Base-by-base conservation (phyloP, 768 basidiomycete genomes). In the Dentipellis fragilis region DNA sequence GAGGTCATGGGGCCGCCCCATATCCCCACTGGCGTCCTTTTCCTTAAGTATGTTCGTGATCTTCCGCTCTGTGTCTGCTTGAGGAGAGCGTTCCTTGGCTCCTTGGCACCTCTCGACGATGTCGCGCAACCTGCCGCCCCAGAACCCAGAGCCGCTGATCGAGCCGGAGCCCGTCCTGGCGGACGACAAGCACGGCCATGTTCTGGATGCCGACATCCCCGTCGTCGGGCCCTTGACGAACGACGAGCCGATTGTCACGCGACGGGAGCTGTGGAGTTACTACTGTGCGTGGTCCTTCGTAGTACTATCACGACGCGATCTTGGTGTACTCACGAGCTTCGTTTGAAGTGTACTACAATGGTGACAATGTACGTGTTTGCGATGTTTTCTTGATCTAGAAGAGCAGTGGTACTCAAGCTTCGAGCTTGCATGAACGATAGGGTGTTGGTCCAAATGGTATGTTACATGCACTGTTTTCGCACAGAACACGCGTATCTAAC, bases 221-320 rank as follows among this genome's bases (percentile, higher is more conserved):
- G 49, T 52, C 3, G 40, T 45, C 16, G 39, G 52, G 12, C 38
- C 60, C 9, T 34, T 29, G 14, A 45, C 4, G 46, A 48, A 47
- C 58, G 69, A 82, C 45, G 88, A 86, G 54, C 88, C 88, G 0
- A 65, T 84, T 8, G 87, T 89, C 4, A 87, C 83, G 16, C 74
- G 83, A 50, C 78, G 67, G 63, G 89, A 91, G 64, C 70, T 91
- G 8, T 91, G 88, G 89, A 81, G 80, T 53, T 91, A 89, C 64
- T 89, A 89, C 66, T 59, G 87, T 87, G 50, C 35, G 81, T 78
- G 5, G 21, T 8, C 35, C 8, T 16, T 11, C 21, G n/a, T 10
- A 9, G 16, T 29, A 37, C n/a, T n/a, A 29, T 6, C 6, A 29
- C 29, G 29, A 40, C 34, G 39, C 16, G 35, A 52, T 17, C 35